Base-by-base conservation (phyloP, 495 filamentous ascomycete genomes). In the Podospora pseudopauciseta region DNA sequence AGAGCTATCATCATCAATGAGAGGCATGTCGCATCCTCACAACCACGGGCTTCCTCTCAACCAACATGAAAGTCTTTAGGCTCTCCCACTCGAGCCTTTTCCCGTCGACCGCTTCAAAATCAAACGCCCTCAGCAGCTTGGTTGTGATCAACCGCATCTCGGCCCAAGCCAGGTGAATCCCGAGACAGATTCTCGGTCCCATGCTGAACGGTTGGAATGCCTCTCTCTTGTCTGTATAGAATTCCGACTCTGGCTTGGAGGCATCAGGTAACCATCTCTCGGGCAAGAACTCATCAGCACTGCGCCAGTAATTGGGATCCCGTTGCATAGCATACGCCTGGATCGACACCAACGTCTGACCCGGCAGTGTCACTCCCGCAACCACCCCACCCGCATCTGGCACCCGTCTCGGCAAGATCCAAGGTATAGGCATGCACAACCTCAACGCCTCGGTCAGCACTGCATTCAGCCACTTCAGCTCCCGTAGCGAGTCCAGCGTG, bases 141-240 rank as follows among this genome's bases (percentile, higher is more conserved):
- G 84, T 75, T 15, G 87, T 57, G 39, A 87, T 78, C 1, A 84
- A 68, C 4, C 78, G 75, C 77, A 87, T 84, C 68, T 88, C 85
- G 18, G 75, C 75, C 59, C 76, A 84, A 20, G 86, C 85, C 39
- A 86, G 67, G 65, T 85, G 82, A 68, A 80, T 77, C 5, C 86
- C 87, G 64, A 87, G 78, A 63, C 87, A 89, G 57, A 83, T 81
- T 16, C 86, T 70, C 0, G 82, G 83, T 0, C 88, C 87, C 28
- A 81, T 28, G 44, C 78, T 78, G 60, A 89, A 90, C 1, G 86
- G 81, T 58, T 86, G 80, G 58, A 84, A 73, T 11, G 80, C 82
- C 20, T 81, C 77, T 16, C 74, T 71, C 5, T 76, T 69, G 70
- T 90, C 87, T 27, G 73, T 69, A 26, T 44, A 70, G 61, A 69